These are phyloP conservation scores for Arthrinium phaeospermum DNA, from an alignment of 2,329 filamentous ascomycete genomes.

Conservation along the genomic window DNA sequence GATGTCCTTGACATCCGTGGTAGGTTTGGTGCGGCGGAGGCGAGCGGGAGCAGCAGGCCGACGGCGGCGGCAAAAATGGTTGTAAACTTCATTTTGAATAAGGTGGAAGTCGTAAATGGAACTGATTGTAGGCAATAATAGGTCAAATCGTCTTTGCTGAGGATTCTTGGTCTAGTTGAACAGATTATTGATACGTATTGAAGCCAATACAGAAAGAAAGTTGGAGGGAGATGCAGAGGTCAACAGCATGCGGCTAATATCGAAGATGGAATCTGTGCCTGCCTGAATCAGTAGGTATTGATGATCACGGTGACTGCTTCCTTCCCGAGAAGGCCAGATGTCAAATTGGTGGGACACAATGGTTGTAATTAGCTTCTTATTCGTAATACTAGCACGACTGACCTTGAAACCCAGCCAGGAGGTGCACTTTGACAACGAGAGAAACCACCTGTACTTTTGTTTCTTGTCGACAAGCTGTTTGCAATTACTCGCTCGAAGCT, in stretches of 20 bases:
- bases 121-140: no score
- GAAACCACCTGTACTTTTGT: not conserved
- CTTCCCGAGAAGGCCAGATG: not conserved
- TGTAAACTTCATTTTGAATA: not conserved
- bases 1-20: not conserved
- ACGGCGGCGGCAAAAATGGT: not conserved
- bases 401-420: not conserved
- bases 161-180: no score
- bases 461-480: not conserved
- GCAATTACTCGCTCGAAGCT: not conserved
- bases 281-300: not conserved
- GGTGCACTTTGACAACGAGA: not conserved
- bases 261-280: not conserved
- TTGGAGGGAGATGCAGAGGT: not conserved
- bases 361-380: not conserved
- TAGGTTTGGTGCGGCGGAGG: not conserved
- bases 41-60: not conserved
- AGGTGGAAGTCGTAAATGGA: not conserved
- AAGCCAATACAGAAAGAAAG: not conserved
- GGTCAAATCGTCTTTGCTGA: no score
- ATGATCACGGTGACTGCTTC: not conserved
- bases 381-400: not conserved
- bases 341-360: not conserved
- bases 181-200: not conserved
- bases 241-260: not conserved